Base-by-base conservation (phyloP, 2,329 filamentous ascomycete species). In the Dothiorella sarmentorum region DNA sequence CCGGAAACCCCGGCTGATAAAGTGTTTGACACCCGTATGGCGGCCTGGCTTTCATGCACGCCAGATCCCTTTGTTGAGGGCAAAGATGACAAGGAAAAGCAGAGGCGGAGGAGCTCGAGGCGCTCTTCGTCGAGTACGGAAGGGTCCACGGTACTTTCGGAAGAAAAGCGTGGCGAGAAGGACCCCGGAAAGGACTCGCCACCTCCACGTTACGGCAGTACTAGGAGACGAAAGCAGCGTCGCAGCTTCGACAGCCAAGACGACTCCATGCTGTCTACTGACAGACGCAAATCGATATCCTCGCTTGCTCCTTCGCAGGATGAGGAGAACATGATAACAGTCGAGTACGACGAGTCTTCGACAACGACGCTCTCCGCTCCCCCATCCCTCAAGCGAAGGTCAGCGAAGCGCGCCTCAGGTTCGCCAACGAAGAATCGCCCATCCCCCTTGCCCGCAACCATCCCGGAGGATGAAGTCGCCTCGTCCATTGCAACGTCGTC, bases 21-120 rank as follows among this genome's bases (percentile, higher is more conserved):
- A 31, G 73, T 79, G 13, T 77, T 78, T 58, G 75, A 73, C 18
- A 78, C 66, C 55, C 82, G 82, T 47, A 80, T 87, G 24, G 82
- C 86, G 69, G 81, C 83, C 49, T 87, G 85, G 85, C 76, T 87
- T 5, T 79, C 78, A 2, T 75, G 74, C 55, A 83, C 82, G 2
- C 75, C 79, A 7, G 82, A 85, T 68, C 80, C 82, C 2, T 82
- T 84, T 60, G 61, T 78, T 47, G 79, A 82, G n/a, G 56, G 56
- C 3, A 58, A 58, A 24, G 49, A 38, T 7, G 17, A 18, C 35
- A 49, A 59, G 29, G 37, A 58, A 26, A 40, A 58, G 27, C 20
- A 31, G 17, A 35, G 49, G 17, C 44, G 44, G 38, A 59, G 29
- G 27, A 56, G 31, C 15, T 40, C 35, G 17, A 37, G 56, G 18